Evolutionary conservation across 1,284 basidiomycete species (phyloP), one percentile per base, ranked within the genome.

Genomic region (Leccinum subrobustum): DNA sequence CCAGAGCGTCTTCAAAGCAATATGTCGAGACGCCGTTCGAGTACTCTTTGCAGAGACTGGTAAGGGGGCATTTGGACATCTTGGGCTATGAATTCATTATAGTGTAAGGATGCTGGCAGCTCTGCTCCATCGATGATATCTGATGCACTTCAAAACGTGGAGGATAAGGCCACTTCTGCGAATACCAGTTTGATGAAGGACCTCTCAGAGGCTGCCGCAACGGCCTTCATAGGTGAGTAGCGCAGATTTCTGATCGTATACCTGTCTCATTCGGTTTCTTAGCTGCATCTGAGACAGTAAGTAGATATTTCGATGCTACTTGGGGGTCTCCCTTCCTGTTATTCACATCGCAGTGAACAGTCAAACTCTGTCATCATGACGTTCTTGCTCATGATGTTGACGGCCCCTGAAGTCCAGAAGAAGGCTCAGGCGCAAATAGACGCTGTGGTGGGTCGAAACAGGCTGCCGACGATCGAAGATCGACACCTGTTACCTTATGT

Each of bases 271-370:
- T 53, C n/a, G 0, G 1, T 23, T 37, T 25, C 9, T 9, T 33
- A 73, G 69, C 62, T 51, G 69, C 44, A 4, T 56, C 67, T 5
- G 72, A 70, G 9, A 68, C 69, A 23, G 69, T 72, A 35, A 25
- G 68, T 31, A 7, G 9, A 2, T 1, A 35, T 23, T 37, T 42
- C 6, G 6, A 33, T 6, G 14, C 37, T 29, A 5, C 5, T 25
- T 20, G 6, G 6, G 4, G 6, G 20, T 5, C 25, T 20, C 23
- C 9, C 33, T 35, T 29, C 27, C 18, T 29, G 50, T 54, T 25
- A 29, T 48, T 60, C 20, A 58, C 37, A 37, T 23, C 12, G 1
- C 18, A 18, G 53, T 35, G 37, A 3, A 55, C 23, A 72, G 70
- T 69, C 70, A 4, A 62, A 55, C 9, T 59, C 70, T 29, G 44